A percentile compares a stretch with the other conserved stretches of the same genome.
phyloP scores from a whole-genome alignment of 2,329 filamentous ascomycete genomes.

The Fusarium sp. region DNA sequence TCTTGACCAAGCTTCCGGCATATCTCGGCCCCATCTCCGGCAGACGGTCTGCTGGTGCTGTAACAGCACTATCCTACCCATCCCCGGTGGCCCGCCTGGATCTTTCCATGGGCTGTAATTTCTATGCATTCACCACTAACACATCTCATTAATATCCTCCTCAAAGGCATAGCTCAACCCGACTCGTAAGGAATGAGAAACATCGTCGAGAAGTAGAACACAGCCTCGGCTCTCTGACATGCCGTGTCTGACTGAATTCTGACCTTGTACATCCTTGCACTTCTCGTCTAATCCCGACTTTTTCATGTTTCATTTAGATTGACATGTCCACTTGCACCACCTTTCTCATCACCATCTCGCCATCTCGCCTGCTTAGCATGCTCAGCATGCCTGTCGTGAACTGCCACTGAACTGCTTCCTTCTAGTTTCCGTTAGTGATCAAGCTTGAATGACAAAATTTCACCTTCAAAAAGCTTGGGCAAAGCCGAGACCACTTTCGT shows the following conservation, averaged over 20 bases:
- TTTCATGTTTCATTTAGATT: conserved; percentile 36
- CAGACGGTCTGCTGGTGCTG: background rate
- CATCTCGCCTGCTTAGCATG: background rate
- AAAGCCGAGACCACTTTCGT: conserved; percentile 5
- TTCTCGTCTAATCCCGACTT: conserved; percentile 9
- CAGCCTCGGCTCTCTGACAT: conserved; percentile 11
- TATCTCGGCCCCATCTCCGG: conserved; percentile 19
- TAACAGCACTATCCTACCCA: background rate
- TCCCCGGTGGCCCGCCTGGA: background rate
- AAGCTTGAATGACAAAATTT: background rate
- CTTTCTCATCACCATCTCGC: conserved; percentile 1
- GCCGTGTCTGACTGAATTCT: background rate
- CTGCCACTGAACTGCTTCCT: background rate
- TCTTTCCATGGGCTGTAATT: conserved; percentile 3
- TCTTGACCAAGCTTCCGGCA: conserved; percentile 14
- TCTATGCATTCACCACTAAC: conserved; percentile 8
- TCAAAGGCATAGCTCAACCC: conserved; percentile 3
- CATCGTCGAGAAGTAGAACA: background rate
- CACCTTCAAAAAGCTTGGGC: background rate
- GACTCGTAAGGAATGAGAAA: conserved; percentile 26
- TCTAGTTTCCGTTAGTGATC: background rate
- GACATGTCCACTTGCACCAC: conserved; percentile 28
- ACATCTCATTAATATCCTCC: conserved; percentile 4
- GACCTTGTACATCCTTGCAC: conserved; percentile 16
- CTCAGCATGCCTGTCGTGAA: conserved; percentile 5